Evolutionary conservation across 768 basidiomycete species (phyloP).

Genomic region (Sporobolomyces phaffii): DNA sequence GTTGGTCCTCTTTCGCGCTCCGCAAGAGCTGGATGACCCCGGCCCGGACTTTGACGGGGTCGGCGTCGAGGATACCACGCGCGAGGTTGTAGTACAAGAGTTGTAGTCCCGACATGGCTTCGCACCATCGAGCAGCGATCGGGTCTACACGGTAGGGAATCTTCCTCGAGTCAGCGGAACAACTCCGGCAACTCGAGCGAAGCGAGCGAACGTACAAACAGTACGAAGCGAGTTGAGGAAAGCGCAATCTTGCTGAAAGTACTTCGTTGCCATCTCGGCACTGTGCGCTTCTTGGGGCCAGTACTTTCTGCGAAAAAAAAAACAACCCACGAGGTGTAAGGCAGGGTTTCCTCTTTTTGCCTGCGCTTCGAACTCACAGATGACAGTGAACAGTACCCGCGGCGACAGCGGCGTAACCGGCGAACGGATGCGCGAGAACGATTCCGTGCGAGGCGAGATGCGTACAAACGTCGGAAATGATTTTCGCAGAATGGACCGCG

Average conservation of each 20-base stretch:
- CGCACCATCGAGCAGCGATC: constrained; percentile 34
- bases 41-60: constrained; percentile 30
- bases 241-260: constrained; percentile 27
- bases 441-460: constrained; percentile 27
- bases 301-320: constrained; percentile 7
- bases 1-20: constrained; percentile 28
- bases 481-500: constrained; percentile 18
- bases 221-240: constrained; percentile 18
- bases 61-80: constrained; percentile 35
- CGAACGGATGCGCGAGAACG: constrained; percentile 31
- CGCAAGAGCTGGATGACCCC: constrained; percentile 32
- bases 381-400: constrained; percentile 31
- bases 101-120: constrained; percentile 26
- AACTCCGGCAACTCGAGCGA: too few relatives aligned
- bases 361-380: too few relatives aligned
- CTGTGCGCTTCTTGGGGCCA: constrained; percentile 29
- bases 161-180: fast-evolving
- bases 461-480: constrained; percentile 33
- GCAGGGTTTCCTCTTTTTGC: too few relatives aligned
- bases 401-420: constrained; percentile 30
- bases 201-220: constrained; percentile 19
- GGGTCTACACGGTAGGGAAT: constrained; percentile 19
- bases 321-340: neutral
- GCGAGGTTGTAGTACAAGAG: constrained; percentile 35
- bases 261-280: neutral